Base-by-base conservation (phyloP, 2,329 filamentous ascomycete genomes). In the Aspergillus sergii region DNA sequence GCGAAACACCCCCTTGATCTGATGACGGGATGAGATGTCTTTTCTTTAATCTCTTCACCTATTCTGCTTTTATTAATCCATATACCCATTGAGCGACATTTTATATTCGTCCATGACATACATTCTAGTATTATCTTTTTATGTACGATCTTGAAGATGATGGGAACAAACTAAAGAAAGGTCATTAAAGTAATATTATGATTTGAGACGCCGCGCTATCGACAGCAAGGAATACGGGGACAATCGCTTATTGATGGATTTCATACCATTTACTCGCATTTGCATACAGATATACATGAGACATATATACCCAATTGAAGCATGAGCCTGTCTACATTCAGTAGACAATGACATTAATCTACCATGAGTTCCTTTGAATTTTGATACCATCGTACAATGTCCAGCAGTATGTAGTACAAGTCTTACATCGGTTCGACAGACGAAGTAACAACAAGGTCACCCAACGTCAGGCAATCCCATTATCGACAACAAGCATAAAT, bases 21-120 rank as follows among this genome's bases (percentile, higher is more conserved):
- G 14, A 51, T 30, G 48, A 51, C 26, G 9, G 28, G 16, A 30
- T 30, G 43, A 46, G 21, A 46, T n/a, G 19, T 30, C 26, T 28
- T 51, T n/a, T 28, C 19, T 14, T n/a, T n/a, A 28, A 16, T 28
- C 48, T 51, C 26, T 19, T 51, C 8, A 28, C 6, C n/a, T n/a
- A 12, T 46, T 46, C 26, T 46, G 43, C 21, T 30, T 51, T 51
- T 16, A 30, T n/a, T 28, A 48, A 48, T 48, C 53, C n/a, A n/a
- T 43, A 57, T 57, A 57, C 54, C 48, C 48, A 30, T 32, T n/a
- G 26, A 51, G 48, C 48, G 48, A 51, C 48, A 3, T 32, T 28
- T 32, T 51, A 51, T 48, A n/a, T 48, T 51, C 14, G 23, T n/a
- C 1, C 11, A 30, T 32, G 48, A 51, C 26, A 30, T 51, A 28